Evolutionary conservation across 2,329 filamentous ascomycete genomes (phyloP).

Genomic region (Tolypocladium ovalisporum): DNA sequence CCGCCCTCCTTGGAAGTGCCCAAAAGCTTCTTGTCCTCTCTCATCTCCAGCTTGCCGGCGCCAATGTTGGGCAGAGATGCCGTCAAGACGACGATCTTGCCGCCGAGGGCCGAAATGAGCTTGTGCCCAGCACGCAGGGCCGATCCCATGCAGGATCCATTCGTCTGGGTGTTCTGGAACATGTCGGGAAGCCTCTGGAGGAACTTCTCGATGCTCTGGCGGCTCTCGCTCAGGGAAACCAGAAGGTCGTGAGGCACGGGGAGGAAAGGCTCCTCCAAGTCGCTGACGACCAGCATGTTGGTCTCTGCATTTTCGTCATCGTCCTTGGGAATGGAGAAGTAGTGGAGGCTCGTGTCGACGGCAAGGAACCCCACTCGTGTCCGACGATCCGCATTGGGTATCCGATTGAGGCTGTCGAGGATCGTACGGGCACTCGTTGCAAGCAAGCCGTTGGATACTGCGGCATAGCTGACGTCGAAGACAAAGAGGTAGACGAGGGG

Average conservation of each 20-base stretch:
- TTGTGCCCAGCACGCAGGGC: slow-evolving; percentile 90
- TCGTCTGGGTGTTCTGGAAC: slow-evolving; percentile 91
- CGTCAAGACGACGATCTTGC: slow-evolving; percentile 87
- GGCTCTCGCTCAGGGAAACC: slow-evolving; percentile 79
- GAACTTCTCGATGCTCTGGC: slow-evolving; percentile 85
- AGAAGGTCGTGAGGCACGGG: slow-evolving; percentile 87
- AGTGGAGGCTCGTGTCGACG: slow-evolving; percentile 88
- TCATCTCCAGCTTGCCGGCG: slow-evolving; percentile 79
- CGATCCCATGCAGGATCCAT: slow-evolving; percentile 87
- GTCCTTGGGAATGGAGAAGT: slow-evolving; percentile 90
- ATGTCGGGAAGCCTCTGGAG: slow-evolving; percentile 84
- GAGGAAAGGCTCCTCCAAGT: slow-evolving; percentile 91
- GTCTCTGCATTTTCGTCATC: slow-evolving; percentile 75
- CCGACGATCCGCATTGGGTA: slow-evolving; percentile 93
- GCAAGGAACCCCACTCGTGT: slow-evolving; percentile 92
- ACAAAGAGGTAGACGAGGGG: slow-evolving; percentile 92
- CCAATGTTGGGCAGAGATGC: slow-evolving; percentile 86
- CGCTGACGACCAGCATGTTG: slow-evolving; percentile 86
- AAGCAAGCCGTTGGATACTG: slow-evolving; percentile 80
- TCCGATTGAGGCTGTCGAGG: slow-evolving; percentile 85
- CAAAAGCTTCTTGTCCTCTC: slow-evolving; percentile 91
- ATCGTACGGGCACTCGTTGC: slow-evolving; percentile 91
- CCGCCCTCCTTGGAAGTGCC: slow-evolving; percentile 86
- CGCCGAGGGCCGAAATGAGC: slow-evolving; percentile 85
- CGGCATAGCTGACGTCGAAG: slow-evolving; percentile 85